phyloP scores from a whole-genome alignment of 768 basidiomycete genomes.

The Termitomyces sp. region DNA sequence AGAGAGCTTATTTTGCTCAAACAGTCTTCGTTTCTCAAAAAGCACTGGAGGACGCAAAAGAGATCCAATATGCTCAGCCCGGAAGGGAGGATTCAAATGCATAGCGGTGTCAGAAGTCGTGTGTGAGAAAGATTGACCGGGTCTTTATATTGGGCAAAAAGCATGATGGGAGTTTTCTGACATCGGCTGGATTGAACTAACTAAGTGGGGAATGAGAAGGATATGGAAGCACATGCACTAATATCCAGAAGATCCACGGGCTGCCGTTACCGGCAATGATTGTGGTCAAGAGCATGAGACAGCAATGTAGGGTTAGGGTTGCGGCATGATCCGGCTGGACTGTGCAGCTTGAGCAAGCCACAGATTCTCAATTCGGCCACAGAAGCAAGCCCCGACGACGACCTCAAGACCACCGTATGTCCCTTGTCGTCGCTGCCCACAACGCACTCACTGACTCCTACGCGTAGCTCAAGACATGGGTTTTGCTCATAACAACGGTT shows the following conservation, averaged over 20 bases:
- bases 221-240: no score
- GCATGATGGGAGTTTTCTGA: not conserved
- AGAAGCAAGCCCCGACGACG: constrained; percentile 33
- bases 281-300: not conserved
- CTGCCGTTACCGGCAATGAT: not conserved
- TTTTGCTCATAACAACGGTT: constrained; percentile 79
- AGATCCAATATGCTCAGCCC: constrained; percentile 60
- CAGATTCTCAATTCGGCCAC: constrained; percentile 22
- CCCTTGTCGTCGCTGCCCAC: constrained; percentile 5
- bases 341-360: constrained; percentile 40
- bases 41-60: constrained; percentile 51
- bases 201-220: constrained; percentile 1
- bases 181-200: not conserved
- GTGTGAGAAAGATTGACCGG: not conserved
- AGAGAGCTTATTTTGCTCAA: constrained; percentile 37
- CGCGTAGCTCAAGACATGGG: constrained; percentile 58
- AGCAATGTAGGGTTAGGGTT: constrained; percentile 25
- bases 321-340: constrained; percentile 31
- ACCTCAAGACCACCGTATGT: constrained; percentile 45
- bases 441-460: constrained; percentile 14
- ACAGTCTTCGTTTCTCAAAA: constrained; percentile 38
- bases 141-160: constrained; percentile 5
- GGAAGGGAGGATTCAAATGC: constrained; percentile 33
- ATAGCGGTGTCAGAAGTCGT: constrained; percentile 18
- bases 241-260: no score